Evolutionary conservation across 352 stramenopile species (phyloP).

Genomic region (Globisporangium recalcitrans): DNA sequence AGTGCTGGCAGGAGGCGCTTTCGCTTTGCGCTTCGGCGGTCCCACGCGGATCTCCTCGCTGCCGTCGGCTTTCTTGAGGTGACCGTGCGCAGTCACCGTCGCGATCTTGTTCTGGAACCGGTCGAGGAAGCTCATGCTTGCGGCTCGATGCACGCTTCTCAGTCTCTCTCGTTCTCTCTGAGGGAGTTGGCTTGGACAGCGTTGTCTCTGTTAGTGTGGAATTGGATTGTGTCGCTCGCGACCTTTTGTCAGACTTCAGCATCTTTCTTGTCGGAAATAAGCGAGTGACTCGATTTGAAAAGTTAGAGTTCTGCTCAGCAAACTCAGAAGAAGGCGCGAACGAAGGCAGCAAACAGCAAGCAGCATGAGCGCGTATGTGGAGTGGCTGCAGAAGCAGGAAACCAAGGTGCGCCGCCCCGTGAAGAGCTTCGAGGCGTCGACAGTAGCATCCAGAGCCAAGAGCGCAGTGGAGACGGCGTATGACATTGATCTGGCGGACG

Average conservation of each 20-base stretch:
- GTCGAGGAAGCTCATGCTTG: slow-evolving; percentile 74
- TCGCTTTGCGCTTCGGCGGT: slow-evolving; percentile 44
- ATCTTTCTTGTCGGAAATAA: neutral
- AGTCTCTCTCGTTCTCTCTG: neutral
- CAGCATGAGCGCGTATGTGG: slow-evolving; percentile 28
- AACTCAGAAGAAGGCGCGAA: no score
- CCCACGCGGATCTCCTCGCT: slow-evolving; percentile 80
- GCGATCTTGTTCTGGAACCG: slow-evolving; percentile 82
- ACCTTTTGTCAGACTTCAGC: neutral
- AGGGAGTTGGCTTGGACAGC: neutral
- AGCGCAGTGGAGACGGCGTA: neutral
- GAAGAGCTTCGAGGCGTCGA: neutral
- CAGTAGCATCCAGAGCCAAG: neutral
- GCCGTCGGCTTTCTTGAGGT: slow-evolving; percentile 72
- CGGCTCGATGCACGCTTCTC: neutral
- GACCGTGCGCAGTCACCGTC: slow-evolving; percentile 72
- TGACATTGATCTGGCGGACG: slow-evolving; percentile 10
- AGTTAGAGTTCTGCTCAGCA: neutral
- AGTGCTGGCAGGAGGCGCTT: neutral
- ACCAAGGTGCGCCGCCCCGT: slow-evolving; percentile 19
- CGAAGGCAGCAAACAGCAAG: slow-evolving; percentile 1
- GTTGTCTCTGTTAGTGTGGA: no score
- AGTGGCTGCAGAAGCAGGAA: slow-evolving; percentile 40
- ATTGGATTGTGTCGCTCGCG: neutral
- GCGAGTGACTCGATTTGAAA: neutral